Evolutionary conservation across 169 alveolate species (phyloP).

Genomic region (Miamiensis avidus): DNA sequence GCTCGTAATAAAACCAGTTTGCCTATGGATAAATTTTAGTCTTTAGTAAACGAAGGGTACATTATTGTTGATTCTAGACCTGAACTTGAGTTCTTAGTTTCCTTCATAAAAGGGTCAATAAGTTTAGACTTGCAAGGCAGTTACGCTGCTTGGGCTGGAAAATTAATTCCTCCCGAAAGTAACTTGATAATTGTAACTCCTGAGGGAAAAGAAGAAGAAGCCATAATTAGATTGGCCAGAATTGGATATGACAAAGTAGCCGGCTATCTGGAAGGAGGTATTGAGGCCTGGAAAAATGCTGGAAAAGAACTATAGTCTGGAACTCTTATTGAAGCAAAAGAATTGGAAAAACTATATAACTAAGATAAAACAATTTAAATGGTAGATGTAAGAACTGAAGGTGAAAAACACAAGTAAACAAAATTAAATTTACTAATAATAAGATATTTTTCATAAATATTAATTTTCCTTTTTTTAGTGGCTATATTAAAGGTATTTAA

Average conservation of each 20-base stretch:
- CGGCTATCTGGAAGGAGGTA: conserved; percentile 35
- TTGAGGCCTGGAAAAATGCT: conserved; percentile 27
- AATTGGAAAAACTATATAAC: not conserved
- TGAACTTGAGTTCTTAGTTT: conserved; percentile 5
- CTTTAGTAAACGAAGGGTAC: conserved; percentile 1
- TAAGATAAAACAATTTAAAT: too few relatives aligned
- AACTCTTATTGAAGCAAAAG: not conserved
- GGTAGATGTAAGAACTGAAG: too few relatives aligned
- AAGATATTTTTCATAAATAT: not conserved
- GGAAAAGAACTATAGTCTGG: conserved; percentile 1
- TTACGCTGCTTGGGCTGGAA: conserved; percentile 52
- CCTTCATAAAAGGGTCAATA: conserved; percentile 36
- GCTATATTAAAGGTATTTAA: not conserved
- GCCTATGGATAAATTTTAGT: conserved; percentile 13
- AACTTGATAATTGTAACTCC: conserved; percentile 30
- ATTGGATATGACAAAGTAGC: conserved; percentile 46
- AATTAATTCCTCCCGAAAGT: conserved; percentile 27
- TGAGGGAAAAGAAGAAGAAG: conserved; percentile 39
- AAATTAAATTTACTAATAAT: too few relatives aligned
- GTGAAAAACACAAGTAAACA: not conserved
- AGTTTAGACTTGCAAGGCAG: conserved; percentile 26
- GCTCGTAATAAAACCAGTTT: not conserved
- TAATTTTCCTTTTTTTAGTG: not conserved
- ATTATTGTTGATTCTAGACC: conserved; percentile 32
- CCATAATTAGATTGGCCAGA: conserved; percentile 49